phyloP scores from a whole-genome alignment of 768 basidiomycete species.

The Melanogaster broomeanus region DNA sequence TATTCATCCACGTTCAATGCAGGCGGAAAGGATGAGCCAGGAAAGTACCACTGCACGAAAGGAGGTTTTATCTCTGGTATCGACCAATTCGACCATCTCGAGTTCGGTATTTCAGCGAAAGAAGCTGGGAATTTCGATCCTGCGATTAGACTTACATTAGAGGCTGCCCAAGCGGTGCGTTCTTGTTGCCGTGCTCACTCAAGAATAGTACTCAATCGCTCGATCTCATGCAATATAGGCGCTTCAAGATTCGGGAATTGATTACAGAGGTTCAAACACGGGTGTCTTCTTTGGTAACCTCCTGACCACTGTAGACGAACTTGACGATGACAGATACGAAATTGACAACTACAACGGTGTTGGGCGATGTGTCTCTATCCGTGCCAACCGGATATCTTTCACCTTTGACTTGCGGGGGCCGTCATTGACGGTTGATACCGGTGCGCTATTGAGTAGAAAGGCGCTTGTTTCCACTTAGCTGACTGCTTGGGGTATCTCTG shows the following conservation, averaged over 20 bases:
- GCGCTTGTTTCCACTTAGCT: background rate
- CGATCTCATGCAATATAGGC: constrained; percentile 14
- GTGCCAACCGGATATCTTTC: constrained; percentile 36
- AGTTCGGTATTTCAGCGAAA: constrained; percentile 35
- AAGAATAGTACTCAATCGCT: background rate
- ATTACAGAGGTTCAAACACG: constrained; percentile 43
- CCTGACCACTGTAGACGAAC: constrained; percentile 27
- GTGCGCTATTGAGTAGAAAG: constrained; percentile 1
- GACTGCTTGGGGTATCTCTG: background rate
- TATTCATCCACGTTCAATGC: background rate
- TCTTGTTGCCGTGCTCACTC: background rate
- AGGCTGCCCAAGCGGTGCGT: constrained; percentile 31
- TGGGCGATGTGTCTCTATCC: constrained; percentile 32
- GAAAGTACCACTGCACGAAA: constrained; percentile 30
- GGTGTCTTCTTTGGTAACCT: constrained; percentile 42
- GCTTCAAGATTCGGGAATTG: constrained; percentile 49
- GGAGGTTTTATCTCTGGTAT: constrained; percentile 32
- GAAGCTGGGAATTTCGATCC: constrained; percentile 34
- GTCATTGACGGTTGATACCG: constrained; percentile 46
- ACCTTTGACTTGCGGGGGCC: constrained; percentile 44
- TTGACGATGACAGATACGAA: constrained; percentile 29
- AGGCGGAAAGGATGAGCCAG: constrained; percentile 34
- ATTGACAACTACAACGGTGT: constrained; percentile 29
- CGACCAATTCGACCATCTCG: constrained; percentile 35
- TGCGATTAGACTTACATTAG: constrained; percentile 31